Percentiles rank a stretch among this genome's conserved stretches.
phyloP scores from a whole-genome alignment of 495 filamentous ascomycete species.

The Saxispiralis lemnorum region DNA sequence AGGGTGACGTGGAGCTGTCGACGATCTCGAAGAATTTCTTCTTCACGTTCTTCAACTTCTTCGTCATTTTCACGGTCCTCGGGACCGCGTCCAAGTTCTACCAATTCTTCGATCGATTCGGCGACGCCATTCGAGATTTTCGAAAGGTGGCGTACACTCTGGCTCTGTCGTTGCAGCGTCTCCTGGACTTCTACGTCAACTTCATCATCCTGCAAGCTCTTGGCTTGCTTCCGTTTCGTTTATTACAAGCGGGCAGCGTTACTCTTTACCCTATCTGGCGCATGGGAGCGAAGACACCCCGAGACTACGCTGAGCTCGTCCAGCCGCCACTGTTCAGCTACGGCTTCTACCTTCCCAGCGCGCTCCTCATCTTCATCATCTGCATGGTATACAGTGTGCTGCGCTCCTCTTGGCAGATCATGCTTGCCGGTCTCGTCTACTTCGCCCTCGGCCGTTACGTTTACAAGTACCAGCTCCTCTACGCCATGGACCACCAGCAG shows the following conservation, averaged over 20 bases:
- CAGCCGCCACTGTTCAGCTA: constrained; percentile 84
- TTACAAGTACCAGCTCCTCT: constrained; percentile 95
- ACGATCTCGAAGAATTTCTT: constrained; percentile 98
- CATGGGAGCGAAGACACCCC: constrained; percentile 67
- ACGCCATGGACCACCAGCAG: constrained; percentile 94
- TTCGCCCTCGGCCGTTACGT: constrained; percentile 81
- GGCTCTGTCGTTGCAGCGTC: constrained; percentile 51
- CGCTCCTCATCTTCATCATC: constrained; percentile 79
- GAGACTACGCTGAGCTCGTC: constrained; percentile 72
- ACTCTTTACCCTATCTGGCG: constrained; percentile 65
- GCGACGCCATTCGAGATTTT: constrained; percentile 57
- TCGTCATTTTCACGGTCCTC: constrained; percentile 82
- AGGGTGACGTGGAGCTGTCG: constrained; percentile 85
- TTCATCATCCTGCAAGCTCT: constrained; percentile 86
- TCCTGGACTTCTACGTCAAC: constrained; percentile 79
- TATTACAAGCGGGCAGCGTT: constrained; percentile 79
- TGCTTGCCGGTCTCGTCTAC: constrained; percentile 70
- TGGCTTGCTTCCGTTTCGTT: constrained; percentile 79
- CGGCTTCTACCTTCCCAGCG: constrained; percentile 84
- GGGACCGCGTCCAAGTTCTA: constrained; percentile 59
- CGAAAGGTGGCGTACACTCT: constrained; percentile 58
- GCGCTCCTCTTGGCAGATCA: constrained; percentile 61
- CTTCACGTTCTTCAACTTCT: constrained; percentile 98
- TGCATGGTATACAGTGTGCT: constrained; percentile 89
- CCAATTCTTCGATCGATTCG: constrained; percentile 50